These are phyloP conservation scores for Trichoderma semiorbis DNA, from an alignment of 2,329 filamentous ascomycete species.

Conservation along the genomic window DNA sequence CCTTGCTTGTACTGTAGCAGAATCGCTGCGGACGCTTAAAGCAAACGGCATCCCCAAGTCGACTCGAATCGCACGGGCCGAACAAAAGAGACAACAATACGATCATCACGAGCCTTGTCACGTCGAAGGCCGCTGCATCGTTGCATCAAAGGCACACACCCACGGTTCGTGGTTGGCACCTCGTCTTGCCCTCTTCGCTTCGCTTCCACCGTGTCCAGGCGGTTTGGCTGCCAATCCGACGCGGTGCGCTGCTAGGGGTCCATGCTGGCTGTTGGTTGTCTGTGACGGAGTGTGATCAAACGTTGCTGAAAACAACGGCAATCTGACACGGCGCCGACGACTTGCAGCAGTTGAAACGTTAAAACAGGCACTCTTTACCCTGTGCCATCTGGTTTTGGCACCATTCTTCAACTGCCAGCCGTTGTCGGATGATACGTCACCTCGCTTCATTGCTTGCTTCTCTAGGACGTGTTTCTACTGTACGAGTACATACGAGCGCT, in stretches of 20 bases:
- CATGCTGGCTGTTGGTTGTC: not conserved
- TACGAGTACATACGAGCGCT: not conserved
- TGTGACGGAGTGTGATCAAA: not conserved
- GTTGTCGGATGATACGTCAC: not conserved
- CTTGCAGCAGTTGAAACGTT: conserved; percentile 1
- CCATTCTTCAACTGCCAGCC: not conserved
- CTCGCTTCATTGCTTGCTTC: not conserved
- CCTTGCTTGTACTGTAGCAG: not conserved
- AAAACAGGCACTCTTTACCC: not conserved
- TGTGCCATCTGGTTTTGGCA: not conserved
- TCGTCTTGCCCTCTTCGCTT: not conserved
- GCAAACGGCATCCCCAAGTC: conserved; percentile 10
- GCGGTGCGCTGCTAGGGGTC: not conserved
- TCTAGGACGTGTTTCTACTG: not conserved
- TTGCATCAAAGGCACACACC: not conserved
- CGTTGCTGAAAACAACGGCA: conserved; percentile 1
- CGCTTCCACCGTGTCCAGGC: not conserved
- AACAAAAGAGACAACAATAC: not conserved
- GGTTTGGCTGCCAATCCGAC: not conserved
- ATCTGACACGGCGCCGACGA: not conserved
- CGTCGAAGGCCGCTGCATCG: not conserved
- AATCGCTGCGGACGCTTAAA: conserved; percentile 6
- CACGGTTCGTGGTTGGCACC: not conserved
- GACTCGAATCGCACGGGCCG: not conserved
- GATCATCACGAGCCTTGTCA: not conserved